A percentile compares a stretch with the other conserved stretches of the same genome.
phyloP scores from a whole-genome alignment of 345 rosid species.

The Euphorbia peplus region DNA sequence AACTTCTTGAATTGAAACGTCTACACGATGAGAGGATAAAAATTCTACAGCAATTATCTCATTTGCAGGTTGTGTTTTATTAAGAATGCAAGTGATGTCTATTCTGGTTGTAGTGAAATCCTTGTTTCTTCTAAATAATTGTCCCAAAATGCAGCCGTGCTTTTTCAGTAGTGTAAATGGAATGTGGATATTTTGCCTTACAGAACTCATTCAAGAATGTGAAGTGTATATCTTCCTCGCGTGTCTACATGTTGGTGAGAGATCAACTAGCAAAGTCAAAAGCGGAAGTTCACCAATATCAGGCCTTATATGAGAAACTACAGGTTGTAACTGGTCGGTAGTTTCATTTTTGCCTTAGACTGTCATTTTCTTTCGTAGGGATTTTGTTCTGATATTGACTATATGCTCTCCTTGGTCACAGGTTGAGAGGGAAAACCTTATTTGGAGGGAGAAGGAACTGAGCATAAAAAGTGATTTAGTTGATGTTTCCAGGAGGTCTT shows the following conservation, averaged over 20 bases:
- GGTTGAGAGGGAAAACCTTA: conserved; percentile 84
- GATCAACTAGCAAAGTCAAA: conserved; percentile 77
- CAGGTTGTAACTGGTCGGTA: conserved; percentile 85
- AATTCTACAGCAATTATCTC: conserved; percentile 51
- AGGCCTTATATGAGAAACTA: conserved; percentile 75
- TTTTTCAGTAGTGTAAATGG: conserved; percentile 16
- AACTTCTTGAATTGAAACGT: conserved; percentile 59
- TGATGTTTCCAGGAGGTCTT: conserved; percentile 72
- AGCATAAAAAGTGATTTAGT: conserved; percentile 61
- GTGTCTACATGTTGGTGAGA: conserved; percentile 50
- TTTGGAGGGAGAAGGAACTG: conserved; percentile 85
- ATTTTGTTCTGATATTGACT: conserved; percentile 34
- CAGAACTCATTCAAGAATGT: conserved; percentile 74
- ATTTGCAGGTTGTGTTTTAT: conserved; percentile 54
- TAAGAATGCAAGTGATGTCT: not conserved
- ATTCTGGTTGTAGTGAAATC: not conserved
- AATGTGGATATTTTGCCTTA: conserved; percentile 27
- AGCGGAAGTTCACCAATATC: conserved; percentile 58
- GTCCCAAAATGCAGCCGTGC: conserved; percentile 21
- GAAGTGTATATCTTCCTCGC: conserved; percentile 66
- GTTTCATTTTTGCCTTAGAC: conserved; percentile 41
- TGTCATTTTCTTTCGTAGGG: conserved; percentile 18
- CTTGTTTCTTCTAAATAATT: conserved; percentile 15
- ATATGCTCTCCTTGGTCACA: conserved; percentile 24
- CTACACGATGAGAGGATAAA: conserved; percentile 76